Conservation (phyloP, 2,329 filamentous ascomycete species). For the Fonsecaea nubica region DNA sequence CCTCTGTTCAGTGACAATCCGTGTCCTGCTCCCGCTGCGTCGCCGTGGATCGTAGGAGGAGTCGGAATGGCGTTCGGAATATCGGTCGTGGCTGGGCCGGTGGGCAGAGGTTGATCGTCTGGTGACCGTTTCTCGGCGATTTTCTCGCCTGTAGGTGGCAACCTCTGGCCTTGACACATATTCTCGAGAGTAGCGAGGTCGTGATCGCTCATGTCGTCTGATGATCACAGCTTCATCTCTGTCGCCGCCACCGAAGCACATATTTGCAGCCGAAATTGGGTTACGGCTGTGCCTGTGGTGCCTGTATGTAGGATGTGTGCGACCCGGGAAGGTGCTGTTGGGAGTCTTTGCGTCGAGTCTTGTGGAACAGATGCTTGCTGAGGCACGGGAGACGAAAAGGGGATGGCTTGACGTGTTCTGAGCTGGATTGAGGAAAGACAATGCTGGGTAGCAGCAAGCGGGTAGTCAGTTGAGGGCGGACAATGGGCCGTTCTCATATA, state of each 20-base stretch:
- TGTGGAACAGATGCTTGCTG: not conserved
- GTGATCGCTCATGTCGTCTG: slow-evolving; percentile 31
- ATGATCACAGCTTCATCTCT: slow-evolving; percentile 34
- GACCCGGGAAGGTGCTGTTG: no score
- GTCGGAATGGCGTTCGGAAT: slow-evolving; percentile 18
- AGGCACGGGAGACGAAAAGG: not conserved
- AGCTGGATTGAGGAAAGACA: not conserved
- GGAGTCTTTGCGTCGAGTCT: not conserved
- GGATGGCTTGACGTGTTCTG: not conserved
- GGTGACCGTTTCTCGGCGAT: slow-evolving; percentile 33
- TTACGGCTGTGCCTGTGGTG: not conserved
- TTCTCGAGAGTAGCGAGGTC: slow-evolving; percentile 29
- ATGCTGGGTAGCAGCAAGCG: not conserved
- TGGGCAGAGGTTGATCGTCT: slow-evolving; percentile 34
- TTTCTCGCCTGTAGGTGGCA: slow-evolving; percentile 32
- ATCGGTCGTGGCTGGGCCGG: slow-evolving; percentile 30
- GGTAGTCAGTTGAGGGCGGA: not conserved
- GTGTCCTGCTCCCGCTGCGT: slow-evolving; percentile 32
- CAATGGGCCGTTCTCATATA: not conserved
- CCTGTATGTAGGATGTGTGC: not conserved
- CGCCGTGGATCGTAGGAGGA: slow-evolving; percentile 24
- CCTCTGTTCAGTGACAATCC: slow-evolving; percentile 30
- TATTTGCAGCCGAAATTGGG: slow-evolving; percentile 15
- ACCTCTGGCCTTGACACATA: slow-evolving; percentile 37
- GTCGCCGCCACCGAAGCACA: slow-evolving; percentile 36